These are phyloP conservation scores for Colletotrichum agaves DNA, from an alignment of 2,329 filamentous ascomycete species.

Conservation along the genomic window DNA sequence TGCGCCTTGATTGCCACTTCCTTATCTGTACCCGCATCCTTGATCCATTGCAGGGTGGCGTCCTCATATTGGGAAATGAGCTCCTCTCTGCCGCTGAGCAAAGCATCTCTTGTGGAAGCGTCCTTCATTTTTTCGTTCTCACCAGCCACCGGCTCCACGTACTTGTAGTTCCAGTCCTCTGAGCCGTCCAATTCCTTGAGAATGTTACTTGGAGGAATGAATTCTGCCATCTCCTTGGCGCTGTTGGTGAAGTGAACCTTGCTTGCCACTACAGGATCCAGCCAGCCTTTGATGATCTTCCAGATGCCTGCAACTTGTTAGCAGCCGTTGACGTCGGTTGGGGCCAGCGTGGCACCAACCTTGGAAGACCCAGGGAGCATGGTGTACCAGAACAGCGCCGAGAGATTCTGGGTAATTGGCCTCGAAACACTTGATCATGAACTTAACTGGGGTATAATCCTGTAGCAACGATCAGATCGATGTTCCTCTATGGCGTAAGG, in stretches of 20 bases:
- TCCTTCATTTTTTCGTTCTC: constrained; percentile 84
- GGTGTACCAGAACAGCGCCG: constrained; percentile 91
- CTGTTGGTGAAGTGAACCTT: constrained; percentile 96
- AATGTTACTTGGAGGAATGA: constrained; percentile 77
- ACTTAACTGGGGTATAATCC: constrained; percentile 96
- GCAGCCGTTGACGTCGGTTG: not conserved
- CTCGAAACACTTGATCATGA: constrained; percentile 99
- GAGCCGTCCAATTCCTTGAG: constrained; percentile 86
- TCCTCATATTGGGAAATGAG: constrained; percentile 81
- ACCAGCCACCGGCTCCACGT: constrained; percentile 77
- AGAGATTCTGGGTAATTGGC: constrained; percentile 97
- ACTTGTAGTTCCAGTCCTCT: constrained; percentile 86
- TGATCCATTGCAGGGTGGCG: constrained; percentile 80
- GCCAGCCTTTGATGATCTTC: constrained; percentile 95
- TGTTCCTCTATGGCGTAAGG: not conserved
- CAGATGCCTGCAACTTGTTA: constrained; percentile 75
- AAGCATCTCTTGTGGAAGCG: constrained; percentile 67
- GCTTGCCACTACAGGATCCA: constrained; percentile 93
- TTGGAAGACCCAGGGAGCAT: constrained; percentile 97
- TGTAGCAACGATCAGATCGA: constrained; percentile 46
- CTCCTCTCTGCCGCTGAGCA: constrained; percentile 71
- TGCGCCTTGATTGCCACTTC: constrained; percentile 62
- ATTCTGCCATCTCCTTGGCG: constrained; percentile 79
- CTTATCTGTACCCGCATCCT: constrained; percentile 57
- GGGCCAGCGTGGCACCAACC: constrained; percentile 60